Evolutionary conservation across 495 filamentous ascomycete species (phyloP).

Genomic region (Neurospora sp.): DNA sequence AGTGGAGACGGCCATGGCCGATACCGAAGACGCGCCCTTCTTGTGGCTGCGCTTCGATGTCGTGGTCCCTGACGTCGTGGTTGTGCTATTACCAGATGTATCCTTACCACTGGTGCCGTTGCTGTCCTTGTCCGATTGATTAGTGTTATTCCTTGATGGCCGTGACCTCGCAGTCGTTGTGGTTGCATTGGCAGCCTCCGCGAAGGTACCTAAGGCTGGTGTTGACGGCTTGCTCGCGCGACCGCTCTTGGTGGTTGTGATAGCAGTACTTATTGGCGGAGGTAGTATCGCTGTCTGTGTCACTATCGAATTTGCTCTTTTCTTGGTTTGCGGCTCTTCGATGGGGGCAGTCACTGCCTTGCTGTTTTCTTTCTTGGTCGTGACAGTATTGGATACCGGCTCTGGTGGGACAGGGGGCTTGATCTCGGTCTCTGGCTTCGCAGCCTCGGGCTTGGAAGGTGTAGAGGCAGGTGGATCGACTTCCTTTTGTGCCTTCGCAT

Average conservation of each 20-base stretch:
- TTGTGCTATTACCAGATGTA: conserved; percentile 1
- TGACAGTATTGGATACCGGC: conserved; percentile 7
- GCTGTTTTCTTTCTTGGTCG: conserved; percentile 20
- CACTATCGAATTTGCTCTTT: conserved; percentile 23
- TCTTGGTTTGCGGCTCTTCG: conserved; percentile 2
- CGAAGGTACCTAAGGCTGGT: conserved; percentile 41
- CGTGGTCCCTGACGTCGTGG: conserved; percentile 1
- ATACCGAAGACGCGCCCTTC: conserved; percentile 41
- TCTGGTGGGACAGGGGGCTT: conserved; percentile 10
- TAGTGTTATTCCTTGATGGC: conserved; percentile 13
- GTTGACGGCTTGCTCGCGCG: conserved; percentile 56
- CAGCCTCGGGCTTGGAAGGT: conserved; percentile 3
- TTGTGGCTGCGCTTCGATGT: conserved; percentile 57
- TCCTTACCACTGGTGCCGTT: neutral
- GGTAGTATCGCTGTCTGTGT: conserved; percentile 23
- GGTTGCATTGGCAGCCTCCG: conserved; percentile 30
- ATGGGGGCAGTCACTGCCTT: conserved; percentile 6
- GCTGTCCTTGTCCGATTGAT: neutral
- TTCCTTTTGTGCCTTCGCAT: conserved; percentile 26
- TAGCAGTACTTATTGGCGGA: conserved; percentile 16
- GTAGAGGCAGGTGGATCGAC: conserved; percentile 1
- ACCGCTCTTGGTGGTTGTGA: conserved; percentile 46
- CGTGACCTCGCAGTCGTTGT: conserved; percentile 12
- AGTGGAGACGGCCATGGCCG: conserved; percentile 19
- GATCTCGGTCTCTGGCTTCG: conserved; percentile 13